Conservation (phyloP, 768 basidiomycete species). For the Xerocomus potaroensis region DNA sequence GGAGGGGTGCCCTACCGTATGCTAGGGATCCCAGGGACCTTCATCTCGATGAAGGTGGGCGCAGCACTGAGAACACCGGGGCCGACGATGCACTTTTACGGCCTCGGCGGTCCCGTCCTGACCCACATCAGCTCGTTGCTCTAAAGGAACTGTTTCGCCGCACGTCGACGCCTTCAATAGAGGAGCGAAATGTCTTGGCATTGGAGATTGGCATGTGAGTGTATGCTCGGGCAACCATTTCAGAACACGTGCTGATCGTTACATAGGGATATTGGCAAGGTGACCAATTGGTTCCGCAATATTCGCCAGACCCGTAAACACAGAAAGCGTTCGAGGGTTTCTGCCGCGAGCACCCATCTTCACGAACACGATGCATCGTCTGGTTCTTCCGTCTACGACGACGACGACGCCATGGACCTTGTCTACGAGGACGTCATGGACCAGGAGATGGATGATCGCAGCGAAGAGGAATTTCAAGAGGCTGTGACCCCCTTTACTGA, state of each 20-base stretch:
- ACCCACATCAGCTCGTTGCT: slow-evolving; percentile 72
- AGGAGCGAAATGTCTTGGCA: slow-evolving; percentile 71
- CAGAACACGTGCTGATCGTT: slow-evolving; percentile 12
- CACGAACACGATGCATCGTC: slow-evolving; percentile 52
- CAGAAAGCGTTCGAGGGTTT: slow-evolving; percentile 43
- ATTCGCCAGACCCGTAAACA: slow-evolving; percentile 79
- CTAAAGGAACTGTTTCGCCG: slow-evolving; percentile 65
- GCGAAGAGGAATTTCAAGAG: slow-evolving; percentile 71
- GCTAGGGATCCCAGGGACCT: slow-evolving; percentile 24
- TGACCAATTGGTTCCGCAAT: slow-evolving; percentile 88
- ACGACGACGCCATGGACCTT: slow-evolving; percentile 48
- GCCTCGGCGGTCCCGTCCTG: slow-evolving; percentile 71
- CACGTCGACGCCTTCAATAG: slow-evolving; percentile 72
- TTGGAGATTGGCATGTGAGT: slow-evolving; percentile 74
- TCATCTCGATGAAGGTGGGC: slow-evolving; percentile 23
- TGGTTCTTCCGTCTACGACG: slow-evolving; percentile 46
- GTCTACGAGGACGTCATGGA: slow-evolving; percentile 41
- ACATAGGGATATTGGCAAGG: slow-evolving; percentile 71
- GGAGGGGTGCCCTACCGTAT: slow-evolving; percentile 27
- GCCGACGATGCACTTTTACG: slow-evolving; percentile 40
- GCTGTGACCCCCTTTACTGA: slow-evolving; percentile 70
- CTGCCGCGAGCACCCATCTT: slow-evolving; percentile 32
- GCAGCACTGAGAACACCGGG: slow-evolving; percentile 16
- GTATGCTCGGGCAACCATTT: background rate
- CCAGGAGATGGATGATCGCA: slow-evolving; percentile 47